These are phyloP conservation scores for Suillus sp. DNA, from an alignment of 768 basidiomycete species.

Conservation along the genomic window DNA sequence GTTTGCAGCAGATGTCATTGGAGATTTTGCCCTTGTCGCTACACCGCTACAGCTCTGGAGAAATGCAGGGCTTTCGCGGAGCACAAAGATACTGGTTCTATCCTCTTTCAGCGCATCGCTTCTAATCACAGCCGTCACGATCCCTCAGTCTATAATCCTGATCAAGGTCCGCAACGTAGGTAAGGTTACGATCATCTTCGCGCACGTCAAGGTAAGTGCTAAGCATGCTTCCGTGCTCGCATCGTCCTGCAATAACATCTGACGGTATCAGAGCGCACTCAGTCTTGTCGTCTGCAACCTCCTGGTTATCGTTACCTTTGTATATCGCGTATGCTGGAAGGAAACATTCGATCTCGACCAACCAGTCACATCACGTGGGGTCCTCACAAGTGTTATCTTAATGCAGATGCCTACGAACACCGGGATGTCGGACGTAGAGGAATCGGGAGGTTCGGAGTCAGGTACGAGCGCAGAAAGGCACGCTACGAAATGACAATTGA, in stretches of 20 bases:
- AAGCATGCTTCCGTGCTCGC: neutral
- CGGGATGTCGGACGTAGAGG: no score
- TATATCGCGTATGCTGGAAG: slow-evolving; percentile 20
- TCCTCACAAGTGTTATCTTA: neutral
- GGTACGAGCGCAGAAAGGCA: no score
- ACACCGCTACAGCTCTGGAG: slow-evolving; percentile 21
- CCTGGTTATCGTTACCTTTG: slow-evolving; percentile 28
- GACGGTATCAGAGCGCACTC: slow-evolving; percentile 21
- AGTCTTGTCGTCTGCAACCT: slow-evolving; percentile 30
- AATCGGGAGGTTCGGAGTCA: no score
- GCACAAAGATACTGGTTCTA: slow-evolving; percentile 23
- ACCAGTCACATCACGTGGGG: neutral
- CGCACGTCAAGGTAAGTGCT: slow-evolving; percentile 26
- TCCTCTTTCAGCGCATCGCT: slow-evolving; percentile 25
- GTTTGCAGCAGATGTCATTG: slow-evolving; percentile 21
- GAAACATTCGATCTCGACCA: slow-evolving; percentile 14
- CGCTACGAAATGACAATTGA: no score
- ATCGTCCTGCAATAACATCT: neutral
- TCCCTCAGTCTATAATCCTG: slow-evolving; percentile 21
- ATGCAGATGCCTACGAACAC: neutral
- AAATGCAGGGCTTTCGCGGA: slow-evolving; percentile 10
- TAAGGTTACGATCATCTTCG: slow-evolving; percentile 18
- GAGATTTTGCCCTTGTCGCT: slow-evolving; percentile 23
- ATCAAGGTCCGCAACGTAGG: neutral
- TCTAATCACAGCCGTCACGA: slow-evolving; percentile 21